These are phyloP conservation scores for Fusarium algeriense DNA, from an alignment of 2,329 filamentous ascomycete species.

Conservation along the genomic window DNA sequence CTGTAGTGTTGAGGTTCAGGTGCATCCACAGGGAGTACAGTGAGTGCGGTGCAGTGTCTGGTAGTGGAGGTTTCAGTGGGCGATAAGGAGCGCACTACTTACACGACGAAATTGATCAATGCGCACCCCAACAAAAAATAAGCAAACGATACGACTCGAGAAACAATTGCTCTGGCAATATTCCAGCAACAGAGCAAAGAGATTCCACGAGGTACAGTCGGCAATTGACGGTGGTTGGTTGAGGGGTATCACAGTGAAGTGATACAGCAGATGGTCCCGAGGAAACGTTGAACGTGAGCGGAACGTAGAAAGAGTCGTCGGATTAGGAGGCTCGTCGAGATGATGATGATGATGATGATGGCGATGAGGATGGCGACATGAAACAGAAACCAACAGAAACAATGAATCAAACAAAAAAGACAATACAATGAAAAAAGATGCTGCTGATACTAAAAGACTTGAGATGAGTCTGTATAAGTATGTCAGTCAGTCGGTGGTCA, in stretches of 20 bases:
- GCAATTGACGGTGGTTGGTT: conserved; percentile 28
- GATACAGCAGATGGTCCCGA: conserved; percentile 31
- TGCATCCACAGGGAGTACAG: conserved; percentile 17
- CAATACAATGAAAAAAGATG: conserved; percentile 26
- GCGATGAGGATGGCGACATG: conserved; percentile 8
- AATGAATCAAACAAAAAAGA: conserved; percentile 8
- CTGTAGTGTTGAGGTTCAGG: conserved; percentile 6
- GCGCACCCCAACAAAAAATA: conserved; percentile 18
- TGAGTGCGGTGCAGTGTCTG: conserved; percentile 7
- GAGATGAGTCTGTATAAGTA: not conserved
- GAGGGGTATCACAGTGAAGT: conserved; percentile 37
- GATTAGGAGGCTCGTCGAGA: conserved; percentile 29
- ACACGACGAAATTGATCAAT: conserved; percentile 33
- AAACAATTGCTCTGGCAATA: conserved; percentile 52
- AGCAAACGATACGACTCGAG: conserved; percentile 34
- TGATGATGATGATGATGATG: not conserved
- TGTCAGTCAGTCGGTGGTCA: conserved; percentile 41
- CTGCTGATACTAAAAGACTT: conserved; percentile 42
- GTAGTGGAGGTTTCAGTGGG: not conserved
- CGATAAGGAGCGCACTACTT: conserved; percentile 34
- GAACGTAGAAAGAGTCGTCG: conserved; percentile 9
- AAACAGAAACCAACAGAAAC: conserved; percentile 7
- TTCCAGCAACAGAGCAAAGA: conserved; percentile 54
- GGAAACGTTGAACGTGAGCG: conserved; percentile 18
- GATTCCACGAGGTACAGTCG: conserved; percentile 36